Percentiles rank a stretch among this genome's conserved stretches.
Conservation (phyloP, 768 basidiomycete species). For the Boletus bicolor region DNA sequence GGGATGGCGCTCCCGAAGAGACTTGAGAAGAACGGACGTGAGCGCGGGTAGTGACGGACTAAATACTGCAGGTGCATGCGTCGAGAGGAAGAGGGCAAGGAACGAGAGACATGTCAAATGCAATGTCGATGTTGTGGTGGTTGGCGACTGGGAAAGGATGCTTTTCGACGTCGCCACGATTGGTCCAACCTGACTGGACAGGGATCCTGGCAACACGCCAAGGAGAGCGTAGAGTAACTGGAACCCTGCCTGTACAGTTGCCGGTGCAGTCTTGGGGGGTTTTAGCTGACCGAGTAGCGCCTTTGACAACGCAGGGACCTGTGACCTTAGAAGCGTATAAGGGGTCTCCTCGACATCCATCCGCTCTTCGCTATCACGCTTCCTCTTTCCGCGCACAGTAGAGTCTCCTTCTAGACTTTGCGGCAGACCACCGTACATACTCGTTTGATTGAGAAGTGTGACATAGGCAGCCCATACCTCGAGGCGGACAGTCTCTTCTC, state of each 20-base stretch:
- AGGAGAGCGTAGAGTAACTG: conserved; percentile 71
- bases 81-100: conserved; percentile 77
- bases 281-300: conserved; percentile 84
- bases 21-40: conserved; percentile 70
- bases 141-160: conserved; percentile 63
- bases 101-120: conserved; percentile 85
- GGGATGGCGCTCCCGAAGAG: conserved; percentile 80
- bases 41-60: conserved; percentile 58
- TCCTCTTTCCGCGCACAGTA: conserved; percentile 62
- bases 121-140: conserved; percentile 75
- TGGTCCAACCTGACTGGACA: conserved; percentile 63
- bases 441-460: conserved; percentile 78
- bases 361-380: conserved; percentile 70
- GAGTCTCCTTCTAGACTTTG: conserved; percentile 48
- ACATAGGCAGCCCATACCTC: conserved; percentile 91
- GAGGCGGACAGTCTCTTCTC: conserved; percentile 90
- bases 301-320: conserved; percentile 77
- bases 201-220: conserved; percentile 76
- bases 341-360: conserved; percentile 77
- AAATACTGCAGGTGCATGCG: conserved; percentile 58
- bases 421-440: conserved; percentile 66
- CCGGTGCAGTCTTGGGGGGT: conserved; percentile 69
- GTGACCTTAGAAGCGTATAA: conserved; percentile 63
- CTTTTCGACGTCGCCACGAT: conserved; percentile 64
- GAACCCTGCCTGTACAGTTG: conserved; percentile 85